Evolutionary conservation across 345 rosid genomes (phyloP), one percentile per base, ranked within the genome.

Genomic region (Ricinus communis): DNA sequence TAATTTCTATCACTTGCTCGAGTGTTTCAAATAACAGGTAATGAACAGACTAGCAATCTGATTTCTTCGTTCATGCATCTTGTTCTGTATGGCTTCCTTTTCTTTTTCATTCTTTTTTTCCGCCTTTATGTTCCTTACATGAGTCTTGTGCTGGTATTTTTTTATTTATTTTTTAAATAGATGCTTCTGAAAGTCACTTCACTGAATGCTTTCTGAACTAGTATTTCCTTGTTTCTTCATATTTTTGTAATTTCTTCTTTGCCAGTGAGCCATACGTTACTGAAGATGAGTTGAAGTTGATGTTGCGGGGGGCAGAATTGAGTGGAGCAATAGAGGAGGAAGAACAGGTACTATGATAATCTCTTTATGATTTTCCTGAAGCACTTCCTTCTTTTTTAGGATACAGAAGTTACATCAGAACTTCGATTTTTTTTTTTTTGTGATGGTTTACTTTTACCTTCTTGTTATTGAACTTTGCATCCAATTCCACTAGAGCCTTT

Each of bases 311-410:
- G 50, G 99, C 97, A 74, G 97, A 92, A 79, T 55, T 95, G 68
- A 95, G 99, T 74, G 99, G 99, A 5, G 98, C 98, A n/a, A 95
- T 95, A 71, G 99, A 95, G 82, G 99, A 92, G 86, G 99, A 95
- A 78, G 99, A 95, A 73, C 99, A 95, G 93, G 98, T 90, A 80
- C 72, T 49, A 14, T 10, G 50, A 60, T 33, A 33, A 45, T 63
- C 36, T 22, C 31, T 36, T 9, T 63, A 40, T 62, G 68, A 18
- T 55, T 38, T 54, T 68, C 33, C 51, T 68, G 25, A 38, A 38
- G 25, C 27, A 8, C 28, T 40, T 57, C 5, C 5, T 30, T 47
- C 18, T 52, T 16, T 28, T n/a, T n/a, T n/a, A n/a, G n/a, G n/a
- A n/a, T n/a, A n/a, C n/a, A n/a, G 16, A 54, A 18, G 47, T 38